Base-by-base conservation (phyloP, 2,329 filamentous ascomycete genomes). In the Hortaea werneckii region DNA sequence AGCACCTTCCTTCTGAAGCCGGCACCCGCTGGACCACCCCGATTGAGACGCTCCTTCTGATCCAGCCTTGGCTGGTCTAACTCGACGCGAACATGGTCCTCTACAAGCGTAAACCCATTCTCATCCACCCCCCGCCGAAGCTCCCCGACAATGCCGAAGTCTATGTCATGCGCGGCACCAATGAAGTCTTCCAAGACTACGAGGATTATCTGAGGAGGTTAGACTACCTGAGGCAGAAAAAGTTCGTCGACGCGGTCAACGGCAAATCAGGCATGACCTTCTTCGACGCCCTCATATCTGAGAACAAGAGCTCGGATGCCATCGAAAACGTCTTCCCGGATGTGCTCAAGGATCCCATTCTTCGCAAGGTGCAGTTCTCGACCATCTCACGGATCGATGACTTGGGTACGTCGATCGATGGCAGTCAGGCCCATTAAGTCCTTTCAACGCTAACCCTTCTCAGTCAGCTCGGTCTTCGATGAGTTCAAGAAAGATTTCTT, bases 211-310 rank as follows among this genome's bases (percentile, higher is more conserved):
- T 95, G 32, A 76, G 78, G 57, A 80, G 89, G 87, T 90, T 37
- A 7, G 13, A 42, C 39, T 27, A 11, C 26, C 12, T n/a, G n/a
- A 29, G 13, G 34, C 57, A 90, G 82, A 86, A 82, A 61, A 81
- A 84, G 45, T 98, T 96, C 66, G 95, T 94, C 50, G 95, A 94
- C 67, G 86, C 94, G 63, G 94, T 96, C 54, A 95, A 88, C 9
- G 92, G 92, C 44, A 90, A 94, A 65, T 94, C 88, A 29, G 84
- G 84, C 44, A 73, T 95, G 54, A 90, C 80, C 3, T 98, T 94
- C 66, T 95, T 95, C 60, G 87, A 95, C 55, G 92, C 92, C 27
- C 77, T 90, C 29, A 58, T 60, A 32, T 64, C 61, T 12, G 63
- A 65, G 71, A 67, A 62, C 46, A 67, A 71, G 56, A 88, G 88